Conservation (phyloP, 1,284 basidiomycete species). For the Puccinia novopanici region DNA sequence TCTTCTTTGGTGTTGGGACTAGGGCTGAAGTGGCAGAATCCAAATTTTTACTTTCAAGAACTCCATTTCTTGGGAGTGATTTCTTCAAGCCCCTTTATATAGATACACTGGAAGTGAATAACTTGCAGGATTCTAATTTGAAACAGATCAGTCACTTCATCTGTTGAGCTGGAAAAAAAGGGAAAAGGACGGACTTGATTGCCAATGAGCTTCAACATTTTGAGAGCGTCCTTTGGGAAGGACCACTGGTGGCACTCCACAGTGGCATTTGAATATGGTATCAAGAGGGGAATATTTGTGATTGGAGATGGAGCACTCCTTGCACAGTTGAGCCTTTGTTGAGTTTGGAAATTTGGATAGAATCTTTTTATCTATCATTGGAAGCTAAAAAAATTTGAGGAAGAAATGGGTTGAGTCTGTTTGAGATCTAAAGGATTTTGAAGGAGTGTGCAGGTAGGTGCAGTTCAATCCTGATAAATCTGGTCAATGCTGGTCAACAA, state of each 20-base stretch:
- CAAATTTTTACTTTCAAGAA: too few relatives aligned
- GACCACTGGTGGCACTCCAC: conserved; percentile 16
- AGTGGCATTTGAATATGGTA: conserved; percentile 22
- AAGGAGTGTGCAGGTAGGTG: too few relatives aligned
- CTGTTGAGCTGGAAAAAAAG: background rate
- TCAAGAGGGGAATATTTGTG: background rate
- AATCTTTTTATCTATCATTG: background rate
- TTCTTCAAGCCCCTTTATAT: too few relatives aligned
- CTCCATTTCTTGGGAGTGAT: too few relatives aligned
- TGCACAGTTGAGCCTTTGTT: background rate
- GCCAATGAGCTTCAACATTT: conserved; percentile 26
- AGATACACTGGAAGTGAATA: background rate
- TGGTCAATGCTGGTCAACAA: too few relatives aligned
- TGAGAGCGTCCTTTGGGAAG: conserved; percentile 12
- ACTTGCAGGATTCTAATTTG: background rate
- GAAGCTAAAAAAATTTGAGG: too few relatives aligned
- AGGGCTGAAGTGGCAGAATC: too few relatives aligned
- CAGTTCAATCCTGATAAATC: too few relatives aligned
- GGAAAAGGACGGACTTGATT: conserved; percentile 4
- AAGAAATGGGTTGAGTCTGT: too few relatives aligned
- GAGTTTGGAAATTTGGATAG: background rate
- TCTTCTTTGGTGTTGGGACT: background rate
- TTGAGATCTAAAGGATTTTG: too few relatives aligned
- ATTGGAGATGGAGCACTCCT: background rate
- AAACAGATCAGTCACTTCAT: background rate